Conservation (phyloP, 495 filamentous ascomycete genomes). For the Xylaria nigripes region DNA sequence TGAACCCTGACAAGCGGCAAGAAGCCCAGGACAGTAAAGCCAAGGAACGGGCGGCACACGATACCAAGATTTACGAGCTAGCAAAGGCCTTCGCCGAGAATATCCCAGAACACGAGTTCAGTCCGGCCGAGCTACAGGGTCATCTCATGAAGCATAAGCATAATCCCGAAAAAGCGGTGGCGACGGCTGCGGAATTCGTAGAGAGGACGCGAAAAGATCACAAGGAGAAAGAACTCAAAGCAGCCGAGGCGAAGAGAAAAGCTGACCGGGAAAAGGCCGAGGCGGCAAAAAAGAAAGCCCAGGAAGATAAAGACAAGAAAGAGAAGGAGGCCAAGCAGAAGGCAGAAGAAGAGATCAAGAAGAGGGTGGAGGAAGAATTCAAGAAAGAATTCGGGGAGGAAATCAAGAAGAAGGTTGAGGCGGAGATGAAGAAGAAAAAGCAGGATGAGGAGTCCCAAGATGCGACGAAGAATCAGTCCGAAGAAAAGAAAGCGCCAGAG, state of each 20-base stretch:
- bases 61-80: slow-evolving; percentile 26
- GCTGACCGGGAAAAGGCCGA: slow-evolving; percentile 28
- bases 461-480: slow-evolving; percentile 31
- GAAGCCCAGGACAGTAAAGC: slow-evolving; percentile 24
- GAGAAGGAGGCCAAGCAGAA: slow-evolving; percentile 15
- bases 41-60: slow-evolving; percentile 32
- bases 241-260: slow-evolving; percentile 37
- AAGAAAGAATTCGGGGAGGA: slow-evolving; percentile 13
- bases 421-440: slow-evolving; percentile 11
- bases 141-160: slow-evolving; percentile 62
- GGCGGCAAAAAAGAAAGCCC: slow-evolving; percentile 26
- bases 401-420: slow-evolving; percentile 12
- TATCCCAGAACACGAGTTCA: slow-evolving; percentile 58
- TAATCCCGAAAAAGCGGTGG: slow-evolving; percentile 51
- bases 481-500: not conserved
- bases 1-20: slow-evolving; percentile 29
- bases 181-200: slow-evolving; percentile 51
- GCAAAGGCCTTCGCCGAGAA: slow-evolving; percentile 50
- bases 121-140: slow-evolving; percentile 72
- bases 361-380: slow-evolving; percentile 12
- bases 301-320: slow-evolving; percentile 20
- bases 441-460: slow-evolving; percentile 22
- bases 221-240: slow-evolving; percentile 44
- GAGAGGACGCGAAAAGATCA: slow-evolving; percentile 49
- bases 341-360: slow-evolving; percentile 7